A percentile compares a stretch with the other conserved stretches of the same genome.
phyloP scores from a whole-genome alignment of 2,329 filamentous ascomycete species.

The Pezicula radicicola region DNA sequence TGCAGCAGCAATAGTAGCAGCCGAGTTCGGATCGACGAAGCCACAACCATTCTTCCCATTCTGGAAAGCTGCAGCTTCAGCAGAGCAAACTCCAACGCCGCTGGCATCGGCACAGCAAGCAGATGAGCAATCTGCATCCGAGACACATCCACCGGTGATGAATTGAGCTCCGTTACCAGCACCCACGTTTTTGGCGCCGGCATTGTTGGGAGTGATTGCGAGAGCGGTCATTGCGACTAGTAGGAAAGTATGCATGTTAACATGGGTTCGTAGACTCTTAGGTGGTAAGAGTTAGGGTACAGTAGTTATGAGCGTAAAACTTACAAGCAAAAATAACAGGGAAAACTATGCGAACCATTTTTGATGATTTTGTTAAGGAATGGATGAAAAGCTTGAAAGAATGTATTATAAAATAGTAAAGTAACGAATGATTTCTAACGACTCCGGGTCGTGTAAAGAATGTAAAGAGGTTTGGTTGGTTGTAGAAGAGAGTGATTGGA shows the following conservation, averaged over 20 bases:
- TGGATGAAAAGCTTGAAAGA: no score
- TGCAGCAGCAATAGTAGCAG: slow-evolving; percentile 1
- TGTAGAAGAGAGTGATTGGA: no score
- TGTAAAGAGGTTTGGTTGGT: no score
- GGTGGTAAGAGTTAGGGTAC: no score
- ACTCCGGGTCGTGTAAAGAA: no score
- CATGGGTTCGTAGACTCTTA: no score
- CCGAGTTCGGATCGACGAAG: slow-evolving; percentile 33
- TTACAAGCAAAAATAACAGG: no score
- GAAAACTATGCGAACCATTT: no score
- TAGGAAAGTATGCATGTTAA: slow-evolving; percentile 7
- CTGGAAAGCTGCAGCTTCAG: slow-evolving; percentile 32
- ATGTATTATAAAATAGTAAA: no score
- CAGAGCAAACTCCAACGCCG: slow-evolving; percentile 32
- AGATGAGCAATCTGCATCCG: slow-evolving; percentile 31
- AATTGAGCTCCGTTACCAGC: slow-evolving; percentile 31
- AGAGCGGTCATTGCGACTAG: slow-evolving; percentile 28
- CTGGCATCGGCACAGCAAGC: slow-evolving; percentile 30
- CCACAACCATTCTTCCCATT: slow-evolving; percentile 35
- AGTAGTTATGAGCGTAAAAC: no score
- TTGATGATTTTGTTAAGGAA: no score
- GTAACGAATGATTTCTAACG: no score
- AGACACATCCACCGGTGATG: slow-evolving; percentile 34
- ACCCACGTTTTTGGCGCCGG: slow-evolving; percentile 33
- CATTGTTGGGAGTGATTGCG: slow-evolving; percentile 31